These are phyloP conservation scores for Astrephomene gubernaculifera DNA, from an alignment of 139 green algal genomes.

Conservation along the genomic window DNA sequence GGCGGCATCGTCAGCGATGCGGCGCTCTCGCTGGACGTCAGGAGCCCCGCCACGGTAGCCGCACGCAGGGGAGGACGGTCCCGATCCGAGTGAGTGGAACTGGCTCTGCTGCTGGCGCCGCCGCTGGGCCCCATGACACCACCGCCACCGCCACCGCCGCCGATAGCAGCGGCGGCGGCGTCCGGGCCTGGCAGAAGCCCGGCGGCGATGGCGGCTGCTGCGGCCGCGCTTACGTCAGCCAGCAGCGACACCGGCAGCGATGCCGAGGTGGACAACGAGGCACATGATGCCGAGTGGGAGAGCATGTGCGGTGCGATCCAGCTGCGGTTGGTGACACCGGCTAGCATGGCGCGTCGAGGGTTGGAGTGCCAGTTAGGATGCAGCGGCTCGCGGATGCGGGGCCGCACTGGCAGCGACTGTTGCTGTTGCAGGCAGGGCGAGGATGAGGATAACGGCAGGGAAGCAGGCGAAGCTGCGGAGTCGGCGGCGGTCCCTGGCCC, in stretches of 20 bases:
- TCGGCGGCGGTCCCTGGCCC: neutral
- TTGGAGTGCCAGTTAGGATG: neutral
- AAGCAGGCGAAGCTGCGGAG: neutral
- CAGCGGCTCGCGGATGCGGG: slow-evolving; percentile 10
- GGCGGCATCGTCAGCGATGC: neutral
- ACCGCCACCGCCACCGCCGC: neutral
- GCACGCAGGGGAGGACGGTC: too few species aligned
- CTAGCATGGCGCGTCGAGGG: neutral
- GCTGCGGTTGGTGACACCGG: neutral
- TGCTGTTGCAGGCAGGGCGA: too few species aligned
- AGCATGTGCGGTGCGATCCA: slow-evolving; percentile 10
- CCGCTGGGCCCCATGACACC: too few species aligned
- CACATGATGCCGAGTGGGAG: too few species aligned
- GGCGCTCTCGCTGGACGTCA: neutral
- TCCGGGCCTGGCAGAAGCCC: neutral
- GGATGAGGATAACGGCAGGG: too few species aligned
- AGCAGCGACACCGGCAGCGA: too few species aligned
- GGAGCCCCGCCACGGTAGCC: too few species aligned
- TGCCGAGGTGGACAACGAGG: too few species aligned
- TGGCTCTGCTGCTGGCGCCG: slow-evolving; percentile 5
- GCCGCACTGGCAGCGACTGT: neutral
- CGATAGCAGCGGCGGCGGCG: neutral
- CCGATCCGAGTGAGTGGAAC: slow-evolving; percentile 16
- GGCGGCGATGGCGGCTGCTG: neutral
- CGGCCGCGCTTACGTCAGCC: neutral